Evolutionary conservation across 23 red algal genomes (phyloP), one percentile per base, ranked within the genome.

Genomic region (Chondrus crispus): DNA sequence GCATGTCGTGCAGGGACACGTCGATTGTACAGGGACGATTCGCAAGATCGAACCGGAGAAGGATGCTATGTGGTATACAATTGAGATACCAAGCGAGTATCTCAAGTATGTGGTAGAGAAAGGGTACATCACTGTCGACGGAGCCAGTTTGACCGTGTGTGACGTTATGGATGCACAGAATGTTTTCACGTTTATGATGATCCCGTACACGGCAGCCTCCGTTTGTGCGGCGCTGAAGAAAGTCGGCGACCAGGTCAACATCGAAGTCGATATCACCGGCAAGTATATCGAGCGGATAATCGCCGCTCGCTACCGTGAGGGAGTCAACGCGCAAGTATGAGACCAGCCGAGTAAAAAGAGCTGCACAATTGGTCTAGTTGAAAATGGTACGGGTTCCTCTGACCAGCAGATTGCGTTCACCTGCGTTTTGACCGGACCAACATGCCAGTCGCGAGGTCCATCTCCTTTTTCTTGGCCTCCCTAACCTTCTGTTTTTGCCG

Each of bases 1-100:
- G 33, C 97, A 99, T 81, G 79, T 99, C n/a, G 97, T 99, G 13
- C 97, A 99, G 52, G 97, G 94, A 16, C 97, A 99, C 84, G 94
- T 99, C 2, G 97, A 99, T 88, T 92, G 90, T 42, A 94, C 93
- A 33, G 97, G 97, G 20, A 82, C 29, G 10, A 95, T 99, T 42
- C 8, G 46, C 47, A 74, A 92, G 1, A 86, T 96, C 29, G 58
- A 68, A 16, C 62, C 60, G 13, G 97, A 99, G 45, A 88, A 88
- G 49, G 97, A 99, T 40, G 76, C 97, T 3, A 52, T 96, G 10
- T 94, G 90, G 94, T 99, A 58, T 69, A 93, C 87, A 35, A 93
- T 94, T 38, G 50, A 53, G 19, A 82, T 85, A 20, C 45, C 11
- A 49, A 20, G 29, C n/a, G 85, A 88, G 29, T 71, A 91, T 46